Base-by-base conservation (phyloP, 129 eudicot species). In the Pittosporum tobira region DNA sequence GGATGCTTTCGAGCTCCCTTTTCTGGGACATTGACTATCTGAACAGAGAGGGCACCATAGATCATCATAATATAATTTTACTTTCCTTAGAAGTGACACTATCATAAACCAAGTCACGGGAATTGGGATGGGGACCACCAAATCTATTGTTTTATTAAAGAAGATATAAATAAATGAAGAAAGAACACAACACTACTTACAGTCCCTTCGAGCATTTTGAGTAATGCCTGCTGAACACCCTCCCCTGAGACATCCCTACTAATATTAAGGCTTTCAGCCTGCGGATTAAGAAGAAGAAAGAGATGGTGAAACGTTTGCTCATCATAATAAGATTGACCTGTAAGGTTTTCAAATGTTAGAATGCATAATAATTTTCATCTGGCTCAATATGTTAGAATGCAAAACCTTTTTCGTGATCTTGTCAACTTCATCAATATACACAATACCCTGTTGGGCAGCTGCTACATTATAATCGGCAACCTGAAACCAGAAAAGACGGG, bases 1-100 rank as follows among this genome's bases (percentile, higher is more conserved):
- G 99, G 99, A 78, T 91, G 99, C 76, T 91, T 91, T 8, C 99
- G 73, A 51, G 96, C 99, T 43, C 99, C 99, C 67, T 91, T 91
- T 77, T 87, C 99, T 26, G 99, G 99, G 44, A 91, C 99, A 74
- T 91, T 91, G 60, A 91, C 99, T 61, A 87, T 63, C 99, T 91
- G 51, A 71, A 47, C 27, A 28, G 20, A 43, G 63, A 59, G 44
- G 46, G 36, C 25, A 19, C 24, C 57, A 65, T 15, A 23, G 24
- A 58, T 63, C 60, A 58, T 63, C 60, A 59, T 13, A 42, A 21
- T 10, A 67, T 51, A 24, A 8, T 56, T 24, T 2, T 43, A 30
- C 18, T 12, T 29, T 61, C 37, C 22, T 22, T 5, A 36, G 9
- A 50, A 23, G 27, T 47, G 19, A 26, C 10, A 21, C 1, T 16